Conservation (phyloP, 345 rosid genomes). For the Lumnitzera racemosa region DNA sequence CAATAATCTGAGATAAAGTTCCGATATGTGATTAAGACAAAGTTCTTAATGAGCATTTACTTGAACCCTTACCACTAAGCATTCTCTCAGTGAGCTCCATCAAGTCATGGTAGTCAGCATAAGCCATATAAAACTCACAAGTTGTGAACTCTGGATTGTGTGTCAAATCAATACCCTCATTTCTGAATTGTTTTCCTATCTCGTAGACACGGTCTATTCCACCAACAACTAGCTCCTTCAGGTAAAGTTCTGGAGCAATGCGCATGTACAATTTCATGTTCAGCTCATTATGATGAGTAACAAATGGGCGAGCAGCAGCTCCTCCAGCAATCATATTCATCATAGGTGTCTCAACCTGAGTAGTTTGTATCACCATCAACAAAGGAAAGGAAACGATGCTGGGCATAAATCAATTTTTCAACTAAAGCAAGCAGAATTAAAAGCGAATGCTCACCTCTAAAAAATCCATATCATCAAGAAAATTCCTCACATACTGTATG, state of each 20-base stretch:
- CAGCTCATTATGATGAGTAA: slow-evolving; percentile 88
- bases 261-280: slow-evolving; percentile 89
- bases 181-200: slow-evolving; percentile 95
- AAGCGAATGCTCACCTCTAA: slow-evolving; percentile 46
- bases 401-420: not conserved
- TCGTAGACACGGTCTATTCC: slow-evolving; percentile 89
- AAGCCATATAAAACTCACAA: slow-evolving; percentile 99
- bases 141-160: slow-evolving; percentile 99
- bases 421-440: too few species aligned
- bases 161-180: slow-evolving; percentile 97
- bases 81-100: slow-evolving; percentile 82
- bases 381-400: not conserved
- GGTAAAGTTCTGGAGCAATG: slow-evolving; percentile 90
- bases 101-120: slow-evolving; percentile 85
- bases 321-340: slow-evolving; percentile 99
- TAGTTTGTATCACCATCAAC: too few species aligned
- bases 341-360: slow-evolving; percentile 95
- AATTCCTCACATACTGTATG: slow-evolving; percentile 48
- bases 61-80: slow-evolving; percentile 61
- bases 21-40: slow-evolving; percentile 6
- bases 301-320: slow-evolving; percentile 95
- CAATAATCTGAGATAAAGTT: not conserved
- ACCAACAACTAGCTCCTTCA: slow-evolving; percentile 90
- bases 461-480: slow-evolving; percentile 64
- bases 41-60: not conserved